These are phyloP conservation scores for Strigomonas culicis DNA, from an alignment of 208 protist genomes.

Conservation along the genomic window DNA sequence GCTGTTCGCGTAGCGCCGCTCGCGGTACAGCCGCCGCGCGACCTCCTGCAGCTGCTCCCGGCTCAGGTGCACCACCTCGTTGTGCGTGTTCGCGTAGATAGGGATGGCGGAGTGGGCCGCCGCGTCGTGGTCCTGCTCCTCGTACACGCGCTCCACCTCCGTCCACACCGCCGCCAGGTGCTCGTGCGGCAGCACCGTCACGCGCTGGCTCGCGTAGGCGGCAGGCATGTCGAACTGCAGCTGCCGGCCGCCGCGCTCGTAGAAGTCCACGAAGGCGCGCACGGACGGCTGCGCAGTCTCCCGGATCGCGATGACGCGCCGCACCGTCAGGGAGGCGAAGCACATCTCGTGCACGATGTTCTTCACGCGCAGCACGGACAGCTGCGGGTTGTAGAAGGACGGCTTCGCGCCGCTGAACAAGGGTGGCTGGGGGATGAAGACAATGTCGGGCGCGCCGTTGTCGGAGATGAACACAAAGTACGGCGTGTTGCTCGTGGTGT, in stretches of 20 bases:
- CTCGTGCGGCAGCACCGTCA: conserved; percentile 33
- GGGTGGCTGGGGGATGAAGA: conserved; percentile 60
- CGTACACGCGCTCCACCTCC: conserved; percentile 26
- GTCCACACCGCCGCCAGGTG: conserved; percentile 39
- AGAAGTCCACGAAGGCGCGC: conserved; percentile 19
- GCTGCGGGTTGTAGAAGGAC: conserved; percentile 31
- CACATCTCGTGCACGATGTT: conserved; percentile 49
- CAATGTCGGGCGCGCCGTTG: conserved; percentile 40
- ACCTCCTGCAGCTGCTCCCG: conserved; percentile 17
- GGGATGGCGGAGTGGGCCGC: conserved; percentile 29
- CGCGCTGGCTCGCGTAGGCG: conserved; percentile 21
- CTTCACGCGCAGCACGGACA: conserved; percentile 28
- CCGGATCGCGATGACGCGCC: conserved; percentile 34
- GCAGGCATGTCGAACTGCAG: conserved; percentile 21
- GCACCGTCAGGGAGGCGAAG: conserved; percentile 43
- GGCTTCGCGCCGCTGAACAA: conserved; percentile 35
- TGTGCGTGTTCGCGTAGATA: conserved; percentile 24
- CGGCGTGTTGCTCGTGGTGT: conserved; percentile 30
- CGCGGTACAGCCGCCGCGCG: conserved; percentile 17
- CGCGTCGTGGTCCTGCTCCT: conserved; percentile 15
- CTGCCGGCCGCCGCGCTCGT: conserved; percentile 13
- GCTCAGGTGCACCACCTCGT: conserved; percentile 15
- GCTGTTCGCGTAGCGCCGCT: conserved; percentile 21
- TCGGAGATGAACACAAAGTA: conserved; percentile 60
- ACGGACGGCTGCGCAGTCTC: conserved; percentile 16